phyloP scores from a whole-genome alignment of 805 yeast genomes.

The Starmerella sp. region DNA sequence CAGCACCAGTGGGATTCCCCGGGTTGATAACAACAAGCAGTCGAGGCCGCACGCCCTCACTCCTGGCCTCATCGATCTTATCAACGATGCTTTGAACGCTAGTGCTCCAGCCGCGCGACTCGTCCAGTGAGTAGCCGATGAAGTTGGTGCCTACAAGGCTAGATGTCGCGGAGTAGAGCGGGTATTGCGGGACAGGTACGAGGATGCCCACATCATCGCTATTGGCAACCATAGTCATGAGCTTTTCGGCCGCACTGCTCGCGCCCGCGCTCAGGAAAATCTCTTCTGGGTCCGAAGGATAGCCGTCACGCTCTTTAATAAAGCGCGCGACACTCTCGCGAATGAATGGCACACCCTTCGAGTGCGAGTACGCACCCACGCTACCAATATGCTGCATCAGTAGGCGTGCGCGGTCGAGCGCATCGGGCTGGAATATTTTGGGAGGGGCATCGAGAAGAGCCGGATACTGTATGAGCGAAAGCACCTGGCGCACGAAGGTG shows the following conservation, averaged over 20 bases:
- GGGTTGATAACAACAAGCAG: slow-evolving; percentile 92
- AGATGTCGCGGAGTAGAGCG: slow-evolving; percentile 89
- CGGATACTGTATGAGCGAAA: slow-evolving; percentile 80
- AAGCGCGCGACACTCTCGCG: slow-evolving; percentile 74
- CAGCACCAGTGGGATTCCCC: slow-evolving; percentile 96
- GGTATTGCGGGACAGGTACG: slow-evolving; percentile 97
- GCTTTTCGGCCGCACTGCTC: slow-evolving; percentile 77
- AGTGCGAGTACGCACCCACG: slow-evolving; percentile 89
- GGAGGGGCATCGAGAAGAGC: slow-evolving; percentile 38
- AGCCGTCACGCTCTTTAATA: slow-evolving; percentile 70
- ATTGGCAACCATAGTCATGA: slow-evolving; percentile 57
- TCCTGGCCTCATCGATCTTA: slow-evolving; percentile 39
- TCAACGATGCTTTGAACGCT: slow-evolving; percentile 52
- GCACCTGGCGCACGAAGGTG: slow-evolving; percentile 88
- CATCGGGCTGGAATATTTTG: slow-evolving; percentile 41
- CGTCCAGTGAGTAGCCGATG: slow-evolving; percentile 78
- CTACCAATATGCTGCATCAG: slow-evolving; percentile 60
- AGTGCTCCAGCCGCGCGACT: slow-evolving; percentile 73
- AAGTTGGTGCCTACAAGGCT: slow-evolving; percentile 74
- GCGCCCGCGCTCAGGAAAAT: slow-evolving; percentile 90
- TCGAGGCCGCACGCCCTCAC: slow-evolving; percentile 51
- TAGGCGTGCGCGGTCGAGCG: slow-evolving; percentile 53
- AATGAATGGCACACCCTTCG: slow-evolving; percentile 71
- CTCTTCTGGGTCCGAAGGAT: slow-evolving; percentile 51
- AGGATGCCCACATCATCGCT: slow-evolving; percentile 58